Percentiles rank a stretch among this genome's conserved stretches.
Conservation (phyloP, 345 rosid species). For the Eucalyptus cloeziana region DNA sequence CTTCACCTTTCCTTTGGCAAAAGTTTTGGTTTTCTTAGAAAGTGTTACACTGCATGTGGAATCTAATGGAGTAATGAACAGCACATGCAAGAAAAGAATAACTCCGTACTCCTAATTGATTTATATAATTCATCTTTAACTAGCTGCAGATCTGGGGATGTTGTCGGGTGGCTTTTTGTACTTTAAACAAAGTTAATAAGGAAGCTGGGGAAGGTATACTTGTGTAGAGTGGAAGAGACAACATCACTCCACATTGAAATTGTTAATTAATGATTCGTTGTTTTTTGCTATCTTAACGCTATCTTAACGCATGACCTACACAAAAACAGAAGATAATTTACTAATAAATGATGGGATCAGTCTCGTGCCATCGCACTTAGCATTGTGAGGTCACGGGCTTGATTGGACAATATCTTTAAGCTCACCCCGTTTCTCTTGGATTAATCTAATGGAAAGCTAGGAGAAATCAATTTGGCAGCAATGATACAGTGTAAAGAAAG, state of each 20-base stretch:
- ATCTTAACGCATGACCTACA: not conserved
- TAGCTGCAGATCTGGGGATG: conserved; percentile 22
- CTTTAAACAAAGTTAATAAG: not conserved
- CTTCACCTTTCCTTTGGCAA: not conserved
- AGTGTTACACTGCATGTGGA: not conserved
- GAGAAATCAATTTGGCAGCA: not conserved
- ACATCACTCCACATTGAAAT: not conserved
- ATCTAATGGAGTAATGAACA: not conserved
- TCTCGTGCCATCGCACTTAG: not conserved
- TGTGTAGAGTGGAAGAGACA: not conserved
- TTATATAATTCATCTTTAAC: not conserved
- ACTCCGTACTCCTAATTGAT: not conserved
- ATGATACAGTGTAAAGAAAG: not conserved
- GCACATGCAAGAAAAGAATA: conserved; percentile 26
- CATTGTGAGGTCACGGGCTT: not conserved
- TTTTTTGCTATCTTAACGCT: not conserved
- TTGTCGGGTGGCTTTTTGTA: not conserved
- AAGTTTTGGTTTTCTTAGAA: not conserved
- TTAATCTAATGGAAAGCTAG: not conserved
- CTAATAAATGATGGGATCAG: not conserved
- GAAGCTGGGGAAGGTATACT: not conserved
- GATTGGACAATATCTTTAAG: not conserved
- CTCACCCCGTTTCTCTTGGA: not conserved
- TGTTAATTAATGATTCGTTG: not conserved
- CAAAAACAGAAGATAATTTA: not conserved